phyloP scores from a whole-genome alignment of 495 filamentous ascomycete genomes.

The Ascobolus immersus region DNA sequence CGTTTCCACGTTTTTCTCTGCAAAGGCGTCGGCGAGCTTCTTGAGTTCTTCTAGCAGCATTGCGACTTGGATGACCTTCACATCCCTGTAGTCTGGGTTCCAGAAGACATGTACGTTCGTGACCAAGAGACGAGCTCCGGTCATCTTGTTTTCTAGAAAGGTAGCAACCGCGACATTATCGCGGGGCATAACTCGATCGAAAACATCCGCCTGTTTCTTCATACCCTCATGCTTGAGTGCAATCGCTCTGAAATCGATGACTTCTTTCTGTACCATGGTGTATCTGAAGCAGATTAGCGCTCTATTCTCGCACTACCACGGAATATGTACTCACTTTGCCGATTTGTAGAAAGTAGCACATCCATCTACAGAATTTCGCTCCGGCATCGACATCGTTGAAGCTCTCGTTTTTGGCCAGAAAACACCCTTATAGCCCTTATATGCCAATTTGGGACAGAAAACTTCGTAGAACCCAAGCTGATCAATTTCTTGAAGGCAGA shows the following conservation, averaged over 20 bases:
- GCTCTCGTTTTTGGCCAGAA: conserved; percentile 70
- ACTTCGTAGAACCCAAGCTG: conserved; percentile 70
- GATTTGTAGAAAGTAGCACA: conserved; percentile 91
- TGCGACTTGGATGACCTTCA: conserved; percentile 82
- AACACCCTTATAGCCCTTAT: conserved; percentile 72
- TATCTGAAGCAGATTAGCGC: conserved; percentile 21
- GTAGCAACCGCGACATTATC: conserved; percentile 80
- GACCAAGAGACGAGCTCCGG: conserved; percentile 68
- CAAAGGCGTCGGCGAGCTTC: conserved; percentile 58
- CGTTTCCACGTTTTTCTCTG: conserved; percentile 39
- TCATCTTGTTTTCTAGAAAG: conserved; percentile 73
- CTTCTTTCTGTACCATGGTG: conserved; percentile 71
- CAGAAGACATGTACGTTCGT: conserved; percentile 85
- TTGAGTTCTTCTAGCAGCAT: conserved; percentile 78
- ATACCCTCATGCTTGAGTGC: conserved; percentile 85
- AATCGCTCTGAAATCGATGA: conserved; percentile 72
- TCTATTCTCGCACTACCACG: conserved; percentile 1
- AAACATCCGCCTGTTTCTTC: conserved; percentile 85
- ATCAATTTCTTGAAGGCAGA: conserved; percentile 84
- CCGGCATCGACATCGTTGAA: conserved; percentile 70
- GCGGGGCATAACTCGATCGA: conserved; percentile 91
- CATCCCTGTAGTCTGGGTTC: conserved; percentile 72
- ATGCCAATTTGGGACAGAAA: conserved; percentile 56
- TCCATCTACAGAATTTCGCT: conserved; percentile 68
- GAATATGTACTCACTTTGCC: conserved; percentile 28